Percentiles rank a stretch among this genome's conserved stretches.
Conservation (phyloP, 2,329 filamentous ascomycete species). For the Erysiphe pulchra region DNA sequence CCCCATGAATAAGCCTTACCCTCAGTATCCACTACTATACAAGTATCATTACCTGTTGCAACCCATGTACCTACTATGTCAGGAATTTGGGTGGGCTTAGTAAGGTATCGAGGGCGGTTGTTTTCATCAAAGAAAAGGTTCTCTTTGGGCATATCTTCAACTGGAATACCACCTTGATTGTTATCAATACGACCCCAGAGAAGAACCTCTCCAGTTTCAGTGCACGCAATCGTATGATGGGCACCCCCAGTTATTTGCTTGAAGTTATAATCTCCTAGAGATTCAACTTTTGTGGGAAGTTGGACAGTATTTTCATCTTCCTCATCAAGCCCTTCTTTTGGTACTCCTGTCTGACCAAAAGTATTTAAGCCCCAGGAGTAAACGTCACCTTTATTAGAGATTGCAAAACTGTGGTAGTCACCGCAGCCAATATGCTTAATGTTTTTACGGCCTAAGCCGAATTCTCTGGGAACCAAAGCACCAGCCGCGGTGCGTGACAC, state of each 20-base stretch:
- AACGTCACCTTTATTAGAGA: constrained; percentile 40
- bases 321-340: constrained; percentile 35
- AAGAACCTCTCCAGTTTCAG: constrained; percentile 27
- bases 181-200: constrained; percentile 33
- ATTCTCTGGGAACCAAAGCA: constrained; percentile 10
- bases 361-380: constrained; percentile 75
- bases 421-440: constrained; percentile 25
- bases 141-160: constrained; percentile 27
- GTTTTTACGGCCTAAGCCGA: constrained; percentile 12
- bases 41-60: constrained; percentile 45
- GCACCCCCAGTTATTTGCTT: constrained; percentile 42
- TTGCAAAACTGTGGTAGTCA: constrained; percentile 59
- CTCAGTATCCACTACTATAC: constrained; percentile 39
- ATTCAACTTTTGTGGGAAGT: constrained; percentile 40
- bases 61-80: constrained; percentile 30
- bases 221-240: constrained; percentile 49
- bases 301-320: constrained; percentile 36
- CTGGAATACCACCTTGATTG: constrained; percentile 28
- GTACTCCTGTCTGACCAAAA: constrained; percentile 54
- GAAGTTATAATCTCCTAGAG: constrained; percentile 37
- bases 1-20: constrained; percentile 59
- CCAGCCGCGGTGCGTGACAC: constrained; percentile 8
- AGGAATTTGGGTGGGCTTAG: constrained; percentile 31
- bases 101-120: constrained; percentile 44
- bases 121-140: constrained; percentile 37